Base-by-base conservation (phyloP, 2,329 filamentous ascomycete species). In the Albophoma yamanashiensis region DNA sequence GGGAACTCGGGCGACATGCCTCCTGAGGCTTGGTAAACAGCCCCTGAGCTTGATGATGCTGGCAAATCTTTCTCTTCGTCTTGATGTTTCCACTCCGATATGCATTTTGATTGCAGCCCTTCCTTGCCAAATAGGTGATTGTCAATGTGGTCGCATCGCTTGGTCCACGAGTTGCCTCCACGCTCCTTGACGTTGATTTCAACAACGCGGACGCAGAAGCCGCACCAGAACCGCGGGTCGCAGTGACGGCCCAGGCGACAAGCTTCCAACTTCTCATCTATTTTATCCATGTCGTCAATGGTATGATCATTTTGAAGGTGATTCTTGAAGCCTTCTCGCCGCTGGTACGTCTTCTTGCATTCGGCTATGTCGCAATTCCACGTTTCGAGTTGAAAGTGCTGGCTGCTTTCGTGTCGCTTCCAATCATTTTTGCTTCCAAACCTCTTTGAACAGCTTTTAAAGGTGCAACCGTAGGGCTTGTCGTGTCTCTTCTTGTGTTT, bases 361-460 rank as follows among this genome's bases (percentile, higher is more conserved):
- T 64, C 63, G 2, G 71, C 65, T 55, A 80, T 72, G 38, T 82
- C 77, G 69, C 92, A 96, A 38, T 82, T 83, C 86, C 89, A 96
- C 56, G 81, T 80, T 67, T 92, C 87, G 7, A 82, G 72, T 61
- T 88, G 83, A 62, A 83, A 85, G 70, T 96, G 92, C 67, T 93
- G 89, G 20, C 83, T 85, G 64, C 85, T 88, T 68, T 97, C 93
- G 68, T 97, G 92, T 1, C 92, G 85, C 70, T 95, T 96, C 92
- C 85, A 97, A 72, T 97, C 92, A 61, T 91, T 92, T 70, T 96
- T 96, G 72, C 89, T 92, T n/a, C 92, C 92, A 65, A 96, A 96
- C 0, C 70, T 78, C 68, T 91, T 92, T 56, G 74, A 72, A 68
- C 92, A 96, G 38, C 76, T 73, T 11, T 78, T 73, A 64, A 86